A percentile compares a stretch with the other conserved stretches of the same genome.
phyloP scores from a whole-genome alignment of 441 rosid species.

The Corymbia calophylla region DNA sequence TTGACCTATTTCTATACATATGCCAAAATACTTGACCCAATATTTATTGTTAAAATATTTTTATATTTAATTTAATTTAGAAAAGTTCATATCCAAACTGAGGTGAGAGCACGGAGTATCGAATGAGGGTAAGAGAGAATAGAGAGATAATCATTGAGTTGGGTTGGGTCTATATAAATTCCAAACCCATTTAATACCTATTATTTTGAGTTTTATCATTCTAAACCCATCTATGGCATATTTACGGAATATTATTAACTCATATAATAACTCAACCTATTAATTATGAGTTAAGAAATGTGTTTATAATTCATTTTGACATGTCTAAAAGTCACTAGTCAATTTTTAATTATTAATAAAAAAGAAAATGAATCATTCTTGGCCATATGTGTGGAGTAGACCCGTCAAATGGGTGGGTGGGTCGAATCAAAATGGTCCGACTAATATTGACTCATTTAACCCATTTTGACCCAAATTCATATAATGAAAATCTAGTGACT shows the following conservation, averaged over 20 bases:
- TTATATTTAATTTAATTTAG: too few relatives aligned
- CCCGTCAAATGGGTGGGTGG: too few relatives aligned
- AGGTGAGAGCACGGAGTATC: accelerated
- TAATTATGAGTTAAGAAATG: background rate
- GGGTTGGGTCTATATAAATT: accelerated
- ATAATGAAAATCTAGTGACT: too few relatives aligned
- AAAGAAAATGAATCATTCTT: background rate
- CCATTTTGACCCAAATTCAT: too few relatives aligned
- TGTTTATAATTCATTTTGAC: too few relatives aligned
- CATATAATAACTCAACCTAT: accelerated
- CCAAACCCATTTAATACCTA: too few relatives aligned
- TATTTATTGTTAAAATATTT: accelerated
- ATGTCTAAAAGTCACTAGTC: accelerated
- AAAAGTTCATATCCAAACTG: accelerated
- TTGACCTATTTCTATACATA: too few relatives aligned
- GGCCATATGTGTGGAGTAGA: background rate
- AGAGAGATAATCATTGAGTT: accelerated
- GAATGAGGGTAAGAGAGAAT: accelerated
- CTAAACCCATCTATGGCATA: background rate
- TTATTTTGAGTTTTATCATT: too few relatives aligned
- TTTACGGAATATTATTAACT: too few relatives aligned
- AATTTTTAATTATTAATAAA: background rate
- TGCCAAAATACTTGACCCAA: accelerated
- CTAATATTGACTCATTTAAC: too few relatives aligned
- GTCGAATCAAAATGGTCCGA: too few relatives aligned